These are phyloP conservation scores for Ganoderma resinaceum DNA, from an alignment of 1,284 basidiomycete species.

Conservation along the genomic window DNA sequence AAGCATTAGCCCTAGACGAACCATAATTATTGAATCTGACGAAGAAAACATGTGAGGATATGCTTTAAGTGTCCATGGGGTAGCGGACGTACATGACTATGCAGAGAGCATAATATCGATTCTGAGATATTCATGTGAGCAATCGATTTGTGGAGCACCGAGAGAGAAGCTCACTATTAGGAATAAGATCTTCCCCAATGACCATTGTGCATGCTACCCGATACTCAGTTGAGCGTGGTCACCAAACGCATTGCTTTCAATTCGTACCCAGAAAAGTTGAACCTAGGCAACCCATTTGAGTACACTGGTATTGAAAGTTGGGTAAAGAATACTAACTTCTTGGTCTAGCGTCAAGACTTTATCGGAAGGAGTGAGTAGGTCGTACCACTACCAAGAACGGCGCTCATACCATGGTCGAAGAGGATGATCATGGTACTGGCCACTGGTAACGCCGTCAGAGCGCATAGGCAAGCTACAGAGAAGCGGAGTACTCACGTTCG, in stretches of 20 bases:
- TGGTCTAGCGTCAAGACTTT: conserved; percentile 59
- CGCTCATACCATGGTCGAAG: conserved; percentile 28
- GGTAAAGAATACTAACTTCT: conserved; percentile 47
- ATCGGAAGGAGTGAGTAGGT: not conserved
- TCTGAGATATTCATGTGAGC: conserved; percentile 42
- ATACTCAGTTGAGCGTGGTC: not conserved
- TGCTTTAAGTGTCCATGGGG: not conserved
- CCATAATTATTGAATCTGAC: conserved; percentile 60
- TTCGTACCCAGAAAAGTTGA: conserved; percentile 58
- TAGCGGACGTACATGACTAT: conserved; percentile 52
- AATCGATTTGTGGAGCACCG: not conserved
- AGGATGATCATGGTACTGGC: conserved; percentile 29
- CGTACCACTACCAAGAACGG: not conserved
- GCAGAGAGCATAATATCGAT: conserved; percentile 60
- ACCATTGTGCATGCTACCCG: conserved; percentile 56
- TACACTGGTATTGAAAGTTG: not conserved
- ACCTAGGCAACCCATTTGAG: conserved; percentile 41
- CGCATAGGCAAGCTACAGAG: not conserved
- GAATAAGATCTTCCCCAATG: conserved; percentile 57
- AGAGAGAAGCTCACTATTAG: conserved; percentile 48
- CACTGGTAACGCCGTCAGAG: conserved; percentile 15
- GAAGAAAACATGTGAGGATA: not conserved
- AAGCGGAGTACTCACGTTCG: conserved; percentile 21
- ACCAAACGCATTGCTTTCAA: not conserved
- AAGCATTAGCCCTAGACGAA: conserved; percentile 30